Conservation (phyloP, 106 monocot genomes). For the Ottelia alismoides region DNA sequence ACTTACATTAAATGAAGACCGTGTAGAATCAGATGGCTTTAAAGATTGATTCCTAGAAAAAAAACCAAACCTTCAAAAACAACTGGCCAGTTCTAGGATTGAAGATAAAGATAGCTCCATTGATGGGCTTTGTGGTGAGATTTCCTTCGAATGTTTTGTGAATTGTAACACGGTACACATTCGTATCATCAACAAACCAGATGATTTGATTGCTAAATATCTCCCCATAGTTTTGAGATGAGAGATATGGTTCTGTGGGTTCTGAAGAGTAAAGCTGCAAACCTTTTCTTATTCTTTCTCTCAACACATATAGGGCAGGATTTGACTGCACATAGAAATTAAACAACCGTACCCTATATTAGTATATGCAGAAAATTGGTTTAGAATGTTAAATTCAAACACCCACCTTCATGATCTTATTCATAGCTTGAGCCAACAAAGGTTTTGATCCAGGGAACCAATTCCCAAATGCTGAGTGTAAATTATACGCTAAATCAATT, state of each 20-base stretch:
- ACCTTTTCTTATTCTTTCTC: constrained; percentile 96
- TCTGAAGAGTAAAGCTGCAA: constrained; percentile 98
- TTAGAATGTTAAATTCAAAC: neutral
- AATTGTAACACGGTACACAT: constrained; percentile 96
- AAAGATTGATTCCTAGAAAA: neutral
- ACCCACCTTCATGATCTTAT: constrained; percentile 99
- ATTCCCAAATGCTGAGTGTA: constrained; percentile 99
- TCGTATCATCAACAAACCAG: constrained; percentile 99
- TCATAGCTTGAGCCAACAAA: constrained; percentile 94
- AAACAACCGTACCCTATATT: neutral
- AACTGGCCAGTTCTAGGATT: constrained; percentile 97
- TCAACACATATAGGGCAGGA: constrained; percentile 92
- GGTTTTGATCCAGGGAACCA: constrained; percentile 99
- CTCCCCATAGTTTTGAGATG: constrained; percentile 99
- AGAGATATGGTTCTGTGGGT: constrained; percentile 97
- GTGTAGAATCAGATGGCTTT: too few species aligned
- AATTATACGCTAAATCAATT: constrained; percentile 90
- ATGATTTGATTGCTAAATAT: constrained; percentile 99
- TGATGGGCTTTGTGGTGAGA: constrained; percentile 97
- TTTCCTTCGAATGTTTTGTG: constrained; percentile 99
- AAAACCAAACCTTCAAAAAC: constrained; percentile 70
- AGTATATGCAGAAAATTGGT: neutral
- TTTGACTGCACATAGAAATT: constrained; percentile 53
- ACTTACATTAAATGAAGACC: too few species aligned
- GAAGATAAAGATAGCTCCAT: constrained; percentile 99